Evolutionary conservation across 2,329 filamentous ascomycete genomes (phyloP).

Genomic region (Colletotrichum sp.): DNA sequence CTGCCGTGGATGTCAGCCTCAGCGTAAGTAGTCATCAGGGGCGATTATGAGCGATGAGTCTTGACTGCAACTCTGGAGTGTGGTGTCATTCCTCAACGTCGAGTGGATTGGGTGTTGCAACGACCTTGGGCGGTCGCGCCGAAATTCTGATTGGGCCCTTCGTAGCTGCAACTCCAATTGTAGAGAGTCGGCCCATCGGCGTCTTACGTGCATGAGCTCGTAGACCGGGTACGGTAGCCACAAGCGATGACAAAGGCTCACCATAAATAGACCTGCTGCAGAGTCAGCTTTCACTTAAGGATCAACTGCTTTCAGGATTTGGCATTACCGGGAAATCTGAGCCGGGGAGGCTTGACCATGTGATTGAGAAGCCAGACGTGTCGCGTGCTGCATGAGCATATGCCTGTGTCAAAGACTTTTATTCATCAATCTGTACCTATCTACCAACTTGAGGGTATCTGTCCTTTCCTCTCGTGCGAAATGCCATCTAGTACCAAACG

Average conservation of each 20-base stretch:
- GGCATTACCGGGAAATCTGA: not conserved
- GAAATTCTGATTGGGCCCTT: not conserved
- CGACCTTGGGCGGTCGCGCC: not conserved
- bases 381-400: not conserved
- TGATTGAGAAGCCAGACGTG: not conserved
- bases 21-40: not conserved
- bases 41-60: not conserved
- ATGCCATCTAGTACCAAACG: not conserved
- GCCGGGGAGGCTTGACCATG: not conserved
- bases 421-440: not conserved
- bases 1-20: not conserved
- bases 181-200: accelerated
- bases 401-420: not conserved
- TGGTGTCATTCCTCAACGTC: not conserved
- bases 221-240: not conserved
- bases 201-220: not conserved
- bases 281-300: not conserved
- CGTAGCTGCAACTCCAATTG: not conserved
- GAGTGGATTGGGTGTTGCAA: not conserved
- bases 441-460: not conserved
- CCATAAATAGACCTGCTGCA: not conserved
- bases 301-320: not conserved
- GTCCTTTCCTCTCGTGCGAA: not conserved
- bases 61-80: not conserved
- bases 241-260: not conserved